Percentiles rank a stretch among this genome's conserved stretches.
These are phyloP conservation scores for Aspergillus asperescens DNA, from an alignment of 495 filamentous ascomycete genomes.

Conservation along the genomic window DNA sequence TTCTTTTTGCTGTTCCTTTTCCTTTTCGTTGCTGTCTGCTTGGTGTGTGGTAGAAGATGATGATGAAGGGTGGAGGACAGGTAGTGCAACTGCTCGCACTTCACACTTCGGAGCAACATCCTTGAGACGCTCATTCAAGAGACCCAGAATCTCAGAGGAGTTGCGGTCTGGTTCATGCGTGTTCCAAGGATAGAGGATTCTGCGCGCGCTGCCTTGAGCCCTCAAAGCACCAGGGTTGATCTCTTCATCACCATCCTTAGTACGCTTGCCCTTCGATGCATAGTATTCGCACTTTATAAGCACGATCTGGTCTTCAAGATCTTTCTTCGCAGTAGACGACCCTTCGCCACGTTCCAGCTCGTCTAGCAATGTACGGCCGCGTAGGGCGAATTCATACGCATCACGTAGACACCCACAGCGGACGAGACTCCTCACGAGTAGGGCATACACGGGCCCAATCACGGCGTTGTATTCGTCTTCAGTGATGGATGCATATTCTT, in stretches of 20 bases:
- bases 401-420: slow-evolving; percentile 66
- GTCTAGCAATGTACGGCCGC: slow-evolving; percentile 21
- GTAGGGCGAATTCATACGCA: slow-evolving; percentile 59
- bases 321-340: slow-evolving; percentile 1
- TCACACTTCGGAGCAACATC: slow-evolving; percentile 63
- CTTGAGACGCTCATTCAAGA: slow-evolving; percentile 61
- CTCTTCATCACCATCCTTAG: slow-evolving; percentile 15
- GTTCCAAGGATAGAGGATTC: slow-evolving; percentile 96
- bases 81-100: slow-evolving; percentile 66
- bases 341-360: no score
- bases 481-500: slow-evolving; percentile 34
- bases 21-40: slow-evolving; percentile 12
- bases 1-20: slow-evolving; percentile 15
- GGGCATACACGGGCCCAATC: slow-evolving; percentile 36
- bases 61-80: slow-evolving; percentile 53
- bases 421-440: slow-evolving; percentile 53
- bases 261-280: slow-evolving; percentile 29
- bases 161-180: slow-evolving; percentile 80
- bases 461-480: slow-evolving; percentile 38
- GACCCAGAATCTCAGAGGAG: slow-evolving; percentile 56
- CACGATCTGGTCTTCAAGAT: slow-evolving; percentile 27
- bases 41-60: slow-evolving; percentile 21
- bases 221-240: slow-evolving; percentile 52
- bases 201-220: slow-evolving; percentile 69
- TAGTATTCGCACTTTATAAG: slow-evolving; percentile 28